Base-by-base conservation (phyloP, 495 filamentous ascomycete genomes). In the Lasiosphaeria ovina region DNA sequence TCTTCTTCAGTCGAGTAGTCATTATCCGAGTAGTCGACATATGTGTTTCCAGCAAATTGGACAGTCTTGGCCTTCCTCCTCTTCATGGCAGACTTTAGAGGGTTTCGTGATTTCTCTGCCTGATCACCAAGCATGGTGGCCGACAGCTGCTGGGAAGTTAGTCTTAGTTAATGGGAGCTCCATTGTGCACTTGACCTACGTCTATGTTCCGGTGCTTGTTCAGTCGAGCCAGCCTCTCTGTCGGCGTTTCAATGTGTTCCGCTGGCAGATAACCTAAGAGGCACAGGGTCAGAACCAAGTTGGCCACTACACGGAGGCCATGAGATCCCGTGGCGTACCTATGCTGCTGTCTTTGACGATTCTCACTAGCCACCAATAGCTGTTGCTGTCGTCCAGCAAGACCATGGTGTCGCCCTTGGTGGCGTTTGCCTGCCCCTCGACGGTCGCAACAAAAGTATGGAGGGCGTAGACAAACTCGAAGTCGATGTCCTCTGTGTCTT, bases 371-470 rank as follows among this genome's bases (percentile, higher is more conserved):
- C 94, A 99, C 94, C 94, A 99, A 72, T 99, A 99, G 73, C 92
- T 97, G 77, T 99, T 99, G 72, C 91, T 97, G 67, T 99, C 94
- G 71, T 98, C 94, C n/a, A 99, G 83, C 45, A 99, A 85, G n/a
- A 97, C 92, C 94, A 99, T 99, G 14, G 93, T 97, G 68, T 99
- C 94, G 36, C 94, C 94, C 78, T 99, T 99, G 9, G 90, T 91
- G 51, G 94, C 94, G 79, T 98, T 98, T 59, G 94, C 94, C 75
- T 99, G 94, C 6, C 94, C 94, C 75, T 99, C 95, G 54, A 98
- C 94, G 1, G 93, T 98, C 38, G 94, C 94, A 56, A 94, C 90
- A 69, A 99, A 99, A 33, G 92, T 98, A 74, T 97, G 94, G 60
- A 99, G 80, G 52, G 94, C 94, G 75, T 99, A 99, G 58, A 99